Base-by-base conservation (phyloP, 768 basidiomycete species). In the Suillus placidus region DNA sequence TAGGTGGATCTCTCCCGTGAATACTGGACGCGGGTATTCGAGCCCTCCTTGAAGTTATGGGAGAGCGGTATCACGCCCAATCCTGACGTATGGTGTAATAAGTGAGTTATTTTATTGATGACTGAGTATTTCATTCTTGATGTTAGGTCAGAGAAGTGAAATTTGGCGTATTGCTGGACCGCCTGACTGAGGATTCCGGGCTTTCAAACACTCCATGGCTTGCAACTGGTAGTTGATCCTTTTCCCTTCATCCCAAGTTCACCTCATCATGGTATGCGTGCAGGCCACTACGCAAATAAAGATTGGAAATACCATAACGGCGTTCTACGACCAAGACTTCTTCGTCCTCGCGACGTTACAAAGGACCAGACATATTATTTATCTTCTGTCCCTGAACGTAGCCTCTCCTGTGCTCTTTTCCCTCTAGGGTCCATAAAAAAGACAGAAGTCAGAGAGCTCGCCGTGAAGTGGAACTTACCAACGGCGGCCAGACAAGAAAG, bases 331-430 rank as follows among this genome's bases (percentile, higher is more conserved):
- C 86, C 88, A 1, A 80, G 81, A 71, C 83, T 89, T 34, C 75
- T 83, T n/a, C 83, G 85, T 55, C 79, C 84, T 26, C 56, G 66
- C 54, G 94, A 97, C 72, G 68, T 68, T 60, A 75, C 73, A 3
- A 99, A 98, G 76, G 96, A 98, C 77, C 96, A 99, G 77, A 89
- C 94, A 0, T 97, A 95, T 71, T 99, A 94, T 74, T 83, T 97
- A 4, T 89, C 94, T 3, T 88, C 91, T 2, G 87, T 96, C 51
- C 78, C 88, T 1, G 91, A 94, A 75, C 63, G 69, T 0, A 82
- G 88, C 62, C 83, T 96, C 16, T 74, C 80, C 6, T 82, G 85
- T n/a, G 85, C 94, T 0, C 73, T 96, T 2, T 95, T 97, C 67
- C 96, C 95, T 1, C 79, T 98, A 7, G 89, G 85, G 4, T 72